Percentiles rank a stretch among this genome's conserved stretches.
phyloP scores from a whole-genome alignment of 2,329 filamentous ascomycete species.

The Metarhizium album region DNA sequence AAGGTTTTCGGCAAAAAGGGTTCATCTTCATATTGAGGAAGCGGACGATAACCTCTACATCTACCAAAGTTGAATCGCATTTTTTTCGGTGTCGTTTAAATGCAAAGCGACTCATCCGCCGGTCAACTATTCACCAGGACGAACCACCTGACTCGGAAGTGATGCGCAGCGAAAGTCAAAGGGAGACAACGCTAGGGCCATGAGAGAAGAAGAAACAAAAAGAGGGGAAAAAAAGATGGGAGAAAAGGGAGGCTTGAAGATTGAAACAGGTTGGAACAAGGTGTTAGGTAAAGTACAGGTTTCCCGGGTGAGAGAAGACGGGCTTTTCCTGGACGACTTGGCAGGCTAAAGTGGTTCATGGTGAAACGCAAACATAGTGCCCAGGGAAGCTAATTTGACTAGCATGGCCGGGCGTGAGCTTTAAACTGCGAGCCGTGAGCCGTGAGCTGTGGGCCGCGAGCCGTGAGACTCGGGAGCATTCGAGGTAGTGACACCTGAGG shows the following conservation, averaged over 20 bases:
- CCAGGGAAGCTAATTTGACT: background rate
- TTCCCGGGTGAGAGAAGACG: background rate
- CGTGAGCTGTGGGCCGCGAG: background rate
- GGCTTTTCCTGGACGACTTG: no score
- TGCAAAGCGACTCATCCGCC: background rate
- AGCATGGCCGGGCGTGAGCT: no score
- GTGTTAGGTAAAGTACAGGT: background rate
- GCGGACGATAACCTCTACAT: background rate
- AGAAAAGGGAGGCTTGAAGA: background rate
- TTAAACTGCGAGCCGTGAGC: background rate
- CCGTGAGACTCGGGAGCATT: no score
- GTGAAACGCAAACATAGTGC: background rate
- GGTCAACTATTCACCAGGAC: no score
- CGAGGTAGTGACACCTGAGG: no score
- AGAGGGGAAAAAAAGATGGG: background rate
- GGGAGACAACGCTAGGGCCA: background rate
- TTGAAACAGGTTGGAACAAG: background rate
- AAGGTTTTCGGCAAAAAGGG: background rate
- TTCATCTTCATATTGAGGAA: background rate
- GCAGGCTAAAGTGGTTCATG: no score
- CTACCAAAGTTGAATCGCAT: constrained; percentile 1
- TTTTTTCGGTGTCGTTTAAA: background rate
- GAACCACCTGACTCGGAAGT: no score
- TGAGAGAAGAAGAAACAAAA: background rate
- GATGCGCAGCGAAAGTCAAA: background rate